phyloP scores from a whole-genome alignment of 2,329 filamentous ascomycete genomes.

The Colletotrichum tofieldiae region DNA sequence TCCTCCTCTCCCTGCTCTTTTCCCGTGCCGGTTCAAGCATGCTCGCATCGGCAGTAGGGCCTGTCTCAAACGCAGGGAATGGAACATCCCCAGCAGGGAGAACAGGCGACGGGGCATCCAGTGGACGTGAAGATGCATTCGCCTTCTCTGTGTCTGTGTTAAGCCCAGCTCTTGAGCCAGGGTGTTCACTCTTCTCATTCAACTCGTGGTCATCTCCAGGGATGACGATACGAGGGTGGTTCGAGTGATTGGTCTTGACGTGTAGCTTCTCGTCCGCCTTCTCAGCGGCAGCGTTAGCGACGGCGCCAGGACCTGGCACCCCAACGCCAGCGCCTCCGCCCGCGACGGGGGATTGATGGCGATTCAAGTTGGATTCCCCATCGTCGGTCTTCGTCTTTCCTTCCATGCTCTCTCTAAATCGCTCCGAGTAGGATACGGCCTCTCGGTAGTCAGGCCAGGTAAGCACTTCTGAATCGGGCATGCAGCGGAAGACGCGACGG shows the following conservation, averaged over 20 bases:
- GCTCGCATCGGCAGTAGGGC: constrained; percentile 46
- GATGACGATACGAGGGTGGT: constrained; percentile 51
- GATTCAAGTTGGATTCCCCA: constrained; percentile 60
- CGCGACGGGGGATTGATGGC: constrained; percentile 49
- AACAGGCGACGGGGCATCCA: constrained; percentile 59
- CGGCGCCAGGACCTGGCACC: constrained; percentile 58
- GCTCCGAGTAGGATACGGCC: constrained; percentile 82
- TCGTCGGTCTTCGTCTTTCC: constrained; percentile 69
- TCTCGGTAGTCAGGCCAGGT: constrained; percentile 96
- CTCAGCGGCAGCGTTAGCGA: constrained; percentile 55
- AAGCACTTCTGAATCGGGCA: constrained; percentile 94
- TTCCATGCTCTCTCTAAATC: constrained; percentile 80
- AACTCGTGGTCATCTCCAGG: constrained; percentile 50
- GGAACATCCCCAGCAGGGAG: constrained; percentile 60
- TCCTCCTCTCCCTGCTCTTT: constrained; percentile 64
- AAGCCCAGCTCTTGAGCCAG: constrained; percentile 17
- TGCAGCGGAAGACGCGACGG: constrained; percentile 93
- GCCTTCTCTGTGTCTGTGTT: constrained; percentile 49
- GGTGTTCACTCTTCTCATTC: constrained; percentile 58
- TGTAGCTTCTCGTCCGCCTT: constrained; percentile 53
- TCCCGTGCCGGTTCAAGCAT: constrained; percentile 54
- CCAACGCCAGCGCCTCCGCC: constrained; percentile 59
- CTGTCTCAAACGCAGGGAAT: constrained; percentile 65
- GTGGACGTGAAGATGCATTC: constrained; percentile 45
- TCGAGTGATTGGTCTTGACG: constrained; percentile 49